Evolutionary conservation across 371 early-diverging fungal species (phyloP).

Genomic region (Actinomortierella wolfii): DNA sequence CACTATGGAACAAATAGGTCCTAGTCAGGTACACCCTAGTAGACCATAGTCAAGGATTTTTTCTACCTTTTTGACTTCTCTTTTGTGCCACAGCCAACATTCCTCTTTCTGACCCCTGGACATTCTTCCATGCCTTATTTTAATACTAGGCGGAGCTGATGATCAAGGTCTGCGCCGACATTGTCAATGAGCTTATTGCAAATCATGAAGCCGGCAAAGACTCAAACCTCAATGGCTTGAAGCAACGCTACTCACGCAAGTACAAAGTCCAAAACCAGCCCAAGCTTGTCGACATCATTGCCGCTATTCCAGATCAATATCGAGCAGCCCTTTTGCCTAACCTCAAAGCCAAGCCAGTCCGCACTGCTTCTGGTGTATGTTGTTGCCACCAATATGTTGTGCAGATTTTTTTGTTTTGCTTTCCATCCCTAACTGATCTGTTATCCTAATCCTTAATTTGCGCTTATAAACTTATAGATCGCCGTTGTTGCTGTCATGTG

Average conservation of each 20-base stretch:
- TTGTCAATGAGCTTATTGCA: conserved; percentile 86
- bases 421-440: background rate
- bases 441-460: background rate
- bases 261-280: conserved; percentile 90
- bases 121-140: conserved; percentile 1
- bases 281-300: conserved; percentile 98
- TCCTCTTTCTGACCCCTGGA: background rate
- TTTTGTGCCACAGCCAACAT: background rate
- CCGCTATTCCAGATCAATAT: conserved; percentile 97
- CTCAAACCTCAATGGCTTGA: conserved; percentile 89
- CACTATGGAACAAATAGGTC: no score
- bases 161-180: conserved; percentile 87
- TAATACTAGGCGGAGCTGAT: conserved; percentile 71
- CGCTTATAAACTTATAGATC: conserved; percentile 57
- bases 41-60: background rate
- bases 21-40: no score
- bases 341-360: conserved; percentile 97
- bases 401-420: background rate
- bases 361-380: conserved; percentile 98
- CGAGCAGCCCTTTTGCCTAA: conserved; percentile 83
- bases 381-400: conserved; percentile 3
- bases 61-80: background rate
- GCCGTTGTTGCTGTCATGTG: conserved; percentile 99
- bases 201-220: conserved; percentile 73
- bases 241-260: conserved; percentile 73